These are phyloP conservation scores for Lenwebbia sp. DNA, from an alignment of 345 rosid species.

Conservation along the genomic window DNA sequence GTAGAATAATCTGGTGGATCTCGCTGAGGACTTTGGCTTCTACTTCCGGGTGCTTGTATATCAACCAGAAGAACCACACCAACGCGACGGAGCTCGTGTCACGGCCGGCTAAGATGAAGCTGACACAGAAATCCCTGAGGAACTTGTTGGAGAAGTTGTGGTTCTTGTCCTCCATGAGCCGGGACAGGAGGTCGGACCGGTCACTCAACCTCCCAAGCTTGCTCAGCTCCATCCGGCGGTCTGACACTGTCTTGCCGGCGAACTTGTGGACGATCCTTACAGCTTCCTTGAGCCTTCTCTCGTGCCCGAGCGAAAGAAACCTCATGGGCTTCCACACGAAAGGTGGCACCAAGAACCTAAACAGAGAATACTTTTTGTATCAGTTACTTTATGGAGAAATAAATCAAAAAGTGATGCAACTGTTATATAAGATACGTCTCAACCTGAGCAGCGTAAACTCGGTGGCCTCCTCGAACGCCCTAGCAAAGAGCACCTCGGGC, in stretches of 20 bases:
- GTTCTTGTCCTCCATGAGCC: slow-evolving; percentile 37
- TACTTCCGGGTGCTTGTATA: slow-evolving; percentile 32
- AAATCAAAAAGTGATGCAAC: not conserved
- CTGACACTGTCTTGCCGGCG: slow-evolving; percentile 29
- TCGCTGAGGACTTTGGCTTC: slow-evolving; percentile 41
- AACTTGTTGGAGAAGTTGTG: slow-evolving; percentile 19
- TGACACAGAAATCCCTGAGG: slow-evolving; percentile 53
- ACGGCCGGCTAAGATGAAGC: slow-evolving; percentile 65
- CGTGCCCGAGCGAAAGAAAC: slow-evolving; percentile 43
- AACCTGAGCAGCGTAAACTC: slow-evolving; percentile 49
- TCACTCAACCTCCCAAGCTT: slow-evolving; percentile 16
- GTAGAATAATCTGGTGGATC: slow-evolving; percentile 18
- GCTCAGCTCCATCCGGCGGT: slow-evolving; percentile 12
- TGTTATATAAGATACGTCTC: not conserved
- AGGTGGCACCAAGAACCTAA: slow-evolving; percentile 56
- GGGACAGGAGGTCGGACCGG: slow-evolving; percentile 48
- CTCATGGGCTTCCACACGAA: slow-evolving; percentile 64
- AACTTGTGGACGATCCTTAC: slow-evolving; percentile 51
- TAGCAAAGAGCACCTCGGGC: slow-evolving; percentile 58
- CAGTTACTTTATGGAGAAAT: not conserved
- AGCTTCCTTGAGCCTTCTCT: slow-evolving; percentile 44
- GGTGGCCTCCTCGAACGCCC: slow-evolving; percentile 76
- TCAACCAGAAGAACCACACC: slow-evolving; percentile 73
- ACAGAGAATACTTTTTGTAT: slow-evolving; percentile 1
- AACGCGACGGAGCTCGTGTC: slow-evolving; percentile 76